phyloP scores from a whole-genome alignment of 1,139 yeast genomes.

The Blastobotrys elegans region DNA sequence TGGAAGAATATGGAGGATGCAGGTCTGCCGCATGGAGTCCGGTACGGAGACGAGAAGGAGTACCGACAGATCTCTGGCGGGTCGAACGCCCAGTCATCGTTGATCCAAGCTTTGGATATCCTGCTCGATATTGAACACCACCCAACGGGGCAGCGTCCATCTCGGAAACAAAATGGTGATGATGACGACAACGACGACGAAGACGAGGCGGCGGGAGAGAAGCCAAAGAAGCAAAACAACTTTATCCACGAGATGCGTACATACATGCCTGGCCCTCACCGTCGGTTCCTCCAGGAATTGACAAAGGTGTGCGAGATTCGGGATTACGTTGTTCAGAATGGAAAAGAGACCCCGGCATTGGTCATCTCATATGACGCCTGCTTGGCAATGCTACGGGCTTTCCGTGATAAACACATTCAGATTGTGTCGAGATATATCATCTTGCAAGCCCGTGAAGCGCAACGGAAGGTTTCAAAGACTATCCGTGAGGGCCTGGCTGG shows the following conservation, averaged over 20 bases:
- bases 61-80: constrained; percentile 78
- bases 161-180: constrained; percentile 13
- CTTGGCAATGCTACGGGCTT: constrained; percentile 79
- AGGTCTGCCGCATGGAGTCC: constrained; percentile 74
- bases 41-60: constrained; percentile 59
- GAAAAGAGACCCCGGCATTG: constrained; percentile 48
- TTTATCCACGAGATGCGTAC: constrained; percentile 79
- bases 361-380: constrained; percentile 81
- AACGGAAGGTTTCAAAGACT: constrained; percentile 27
- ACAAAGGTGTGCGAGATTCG: constrained; percentile 54
- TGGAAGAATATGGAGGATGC: constrained; percentile 91
- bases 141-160: constrained; percentile 59
- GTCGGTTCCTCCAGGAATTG: constrained; percentile 61
- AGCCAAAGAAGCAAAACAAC: constrained; percentile 40
- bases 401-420: constrained; percentile 90
- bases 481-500: constrained; percentile 35
- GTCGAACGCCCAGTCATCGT: constrained; percentile 87
- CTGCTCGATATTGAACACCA: constrained; percentile 70
- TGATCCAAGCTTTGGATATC: constrained; percentile 81
- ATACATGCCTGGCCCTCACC: constrained; percentile 87
- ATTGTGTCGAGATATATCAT: constrained; percentile 83
- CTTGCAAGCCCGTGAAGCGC: constrained; percentile 54
- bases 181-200: constrained; percentile 8
- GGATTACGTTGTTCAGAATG: constrained; percentile 51
- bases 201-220: constrained; percentile 18